Percentiles rank a stretch among this genome's conserved stretches.
Evolutionary conservation across 805 yeast species (phyloP).

Genomic region (Zygosaccharomyces pseudorouxii): DNA sequence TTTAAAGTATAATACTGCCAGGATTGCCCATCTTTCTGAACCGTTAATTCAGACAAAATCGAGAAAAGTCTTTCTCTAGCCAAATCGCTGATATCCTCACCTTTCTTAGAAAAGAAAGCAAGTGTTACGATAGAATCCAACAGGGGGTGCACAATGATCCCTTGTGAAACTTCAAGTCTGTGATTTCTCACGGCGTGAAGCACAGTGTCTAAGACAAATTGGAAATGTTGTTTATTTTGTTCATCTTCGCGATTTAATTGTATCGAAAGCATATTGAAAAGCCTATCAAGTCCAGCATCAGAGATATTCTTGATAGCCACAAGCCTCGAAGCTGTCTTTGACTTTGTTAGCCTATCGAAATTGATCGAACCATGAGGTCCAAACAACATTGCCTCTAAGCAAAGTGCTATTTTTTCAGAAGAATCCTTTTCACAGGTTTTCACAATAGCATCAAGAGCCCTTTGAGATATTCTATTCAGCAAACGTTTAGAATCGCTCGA

Average conservation of each 20-base stretch:
- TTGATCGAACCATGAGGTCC: constrained; percentile 54
- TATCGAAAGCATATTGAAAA: constrained; percentile 16
- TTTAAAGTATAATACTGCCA: constrained; percentile 60
- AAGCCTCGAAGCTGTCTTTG: constrained; percentile 55
- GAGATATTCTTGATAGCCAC: constrained; percentile 23
- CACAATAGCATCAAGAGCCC: constrained; percentile 43
- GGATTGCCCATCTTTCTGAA: constrained; percentile 29
- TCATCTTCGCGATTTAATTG: constrained; percentile 4
- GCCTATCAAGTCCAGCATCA: constrained; percentile 24
- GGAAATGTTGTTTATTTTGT: constrained; percentile 19
- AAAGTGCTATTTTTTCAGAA: constrained; percentile 29
- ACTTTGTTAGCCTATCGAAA: constrained; percentile 72
- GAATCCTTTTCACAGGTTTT: constrained; percentile 39
- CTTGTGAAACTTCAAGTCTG: constrained; percentile 29
- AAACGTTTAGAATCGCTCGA: constrained; percentile 59
- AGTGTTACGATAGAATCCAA: constrained; percentile 30
- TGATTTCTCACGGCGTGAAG: constrained; percentile 49
- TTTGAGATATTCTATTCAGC: constrained; percentile 61
- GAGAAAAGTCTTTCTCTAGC: constrained; percentile 66
- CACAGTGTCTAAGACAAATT: constrained; percentile 58
- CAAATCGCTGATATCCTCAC: constrained; percentile 23
- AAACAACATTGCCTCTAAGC: constrained; percentile 36
- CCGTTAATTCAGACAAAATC: constrained; percentile 54
- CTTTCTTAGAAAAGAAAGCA: constrained; percentile 32
- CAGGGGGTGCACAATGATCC: constrained; percentile 32